Conservation (phyloP, 176 grass and related monocot species). For the Oryza longistaminata region DNA sequence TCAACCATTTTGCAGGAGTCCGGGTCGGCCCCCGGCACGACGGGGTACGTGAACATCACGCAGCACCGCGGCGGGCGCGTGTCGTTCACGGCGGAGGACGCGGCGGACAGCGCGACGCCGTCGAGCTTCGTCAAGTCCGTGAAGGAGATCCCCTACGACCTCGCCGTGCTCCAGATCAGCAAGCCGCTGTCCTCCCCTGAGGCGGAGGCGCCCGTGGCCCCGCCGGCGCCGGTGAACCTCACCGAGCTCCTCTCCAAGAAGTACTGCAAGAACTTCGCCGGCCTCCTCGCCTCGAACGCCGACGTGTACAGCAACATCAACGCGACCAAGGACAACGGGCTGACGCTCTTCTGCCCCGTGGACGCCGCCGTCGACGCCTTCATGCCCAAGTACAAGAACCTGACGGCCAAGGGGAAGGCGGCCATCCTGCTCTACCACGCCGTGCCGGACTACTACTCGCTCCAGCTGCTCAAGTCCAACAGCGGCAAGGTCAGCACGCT, state of each 20-base stretch:
- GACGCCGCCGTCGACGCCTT: constrained; percentile 59
- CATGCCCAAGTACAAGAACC: constrained; percentile 83
- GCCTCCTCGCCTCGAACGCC: constrained; percentile 48
- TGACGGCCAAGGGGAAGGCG: constrained; percentile 67
- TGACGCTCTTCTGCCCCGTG: constrained; percentile 73
- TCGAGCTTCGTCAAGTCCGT: constrained; percentile 53
- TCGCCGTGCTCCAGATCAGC: constrained; percentile 65
- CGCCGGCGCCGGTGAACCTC: constrained; percentile 65
- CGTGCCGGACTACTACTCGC: constrained; percentile 73
- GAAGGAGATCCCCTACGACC: constrained; percentile 65
- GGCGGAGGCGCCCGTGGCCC: constrained; percentile 60
- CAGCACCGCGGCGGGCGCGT: constrained; percentile 59
- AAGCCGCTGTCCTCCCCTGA: constrained; percentile 51
- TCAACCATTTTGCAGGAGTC: constrained; percentile 39
- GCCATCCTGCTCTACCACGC: constrained; percentile 79
- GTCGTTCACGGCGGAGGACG: constrained; percentile 53
- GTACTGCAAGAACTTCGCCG: constrained; percentile 75
- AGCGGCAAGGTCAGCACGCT: constrained; percentile 77
- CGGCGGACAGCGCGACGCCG: constrained; percentile 25
- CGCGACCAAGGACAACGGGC: constrained; percentile 63
- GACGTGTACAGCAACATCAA: constrained; percentile 61
- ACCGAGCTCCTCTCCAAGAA: constrained; percentile 79
- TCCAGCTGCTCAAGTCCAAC: constrained; percentile 70
- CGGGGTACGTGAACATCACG: constrained; percentile 73
- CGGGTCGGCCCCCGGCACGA: constrained; percentile 51